Base-by-base conservation (phyloP, 305 asterid species). In the Salvia sclarea region DNA sequence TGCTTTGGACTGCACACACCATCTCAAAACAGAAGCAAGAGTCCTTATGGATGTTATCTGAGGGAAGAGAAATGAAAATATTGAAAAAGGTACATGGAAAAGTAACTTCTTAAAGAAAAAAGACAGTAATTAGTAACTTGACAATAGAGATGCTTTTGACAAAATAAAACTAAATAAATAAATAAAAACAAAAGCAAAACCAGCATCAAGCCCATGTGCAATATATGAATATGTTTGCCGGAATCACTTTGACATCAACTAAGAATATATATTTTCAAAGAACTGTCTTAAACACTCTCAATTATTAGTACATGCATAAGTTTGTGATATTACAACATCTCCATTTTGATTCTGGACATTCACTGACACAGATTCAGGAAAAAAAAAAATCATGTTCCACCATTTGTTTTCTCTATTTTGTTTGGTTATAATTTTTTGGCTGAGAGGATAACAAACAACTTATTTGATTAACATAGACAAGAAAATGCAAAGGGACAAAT, bases 1-100 rank as follows among this genome's bases (percentile, higher is more conserved):
- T 18, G 74, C 59, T 73, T 76, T 78, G 60, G 73, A 76, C 76
- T 82, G 88, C 10, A 74, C 76, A 53, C 86, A 82, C 95, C 95
- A 88, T 68, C 88, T 78, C 72, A 75, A 75, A 70, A 83, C 81
- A 78, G 85, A 75, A 71, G 92, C 86, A 69, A 93, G 81, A 30
- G 89, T 77, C 93, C 84, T 87, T 45, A 86, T 68, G 54, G 91
- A 73, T 79, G 83, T 82, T 75, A 93, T 80, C 96, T 89, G 84
- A 55, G 63, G 37, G 60, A 43, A 31, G 30, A 68, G 33, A 66
- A 53, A 61, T 8, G 55, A 56, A 28, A 71, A 44, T 41, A 44
- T 20, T 60, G 61, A 65, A 69, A 63, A 22, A 66, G 43, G 6
- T 28, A 24, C 20, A 5, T 11, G 31, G 11, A 48, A 43, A 56